phyloP scores from a whole-genome alignment of 2,329 filamentous ascomycete genomes.

The Sclerotinia subarctica region DNA sequence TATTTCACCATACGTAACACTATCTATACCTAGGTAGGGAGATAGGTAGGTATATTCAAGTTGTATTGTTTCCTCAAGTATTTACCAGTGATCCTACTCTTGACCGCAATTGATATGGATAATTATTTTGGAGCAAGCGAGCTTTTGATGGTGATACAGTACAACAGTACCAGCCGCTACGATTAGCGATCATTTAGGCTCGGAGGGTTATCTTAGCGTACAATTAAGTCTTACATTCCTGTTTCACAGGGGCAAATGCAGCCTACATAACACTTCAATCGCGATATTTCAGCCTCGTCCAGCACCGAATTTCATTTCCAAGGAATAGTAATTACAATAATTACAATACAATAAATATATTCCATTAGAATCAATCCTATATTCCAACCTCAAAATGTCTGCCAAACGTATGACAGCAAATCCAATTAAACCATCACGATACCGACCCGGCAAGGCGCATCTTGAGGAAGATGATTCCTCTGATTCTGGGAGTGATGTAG shows the following conservation, averaged over 20 bases:
- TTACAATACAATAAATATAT: background rate
- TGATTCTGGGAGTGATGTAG: conserved; percentile 50
- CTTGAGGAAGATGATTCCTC: conserved; percentile 49
- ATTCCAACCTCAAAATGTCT: conserved; percentile 47
- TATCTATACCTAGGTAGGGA: background rate
- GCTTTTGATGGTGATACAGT: background rate
- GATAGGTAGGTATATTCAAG: background rate
- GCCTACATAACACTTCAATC: background rate
- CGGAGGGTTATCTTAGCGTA: background rate
- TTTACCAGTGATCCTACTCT: background rate
- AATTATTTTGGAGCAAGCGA: background rate
- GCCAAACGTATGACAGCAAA: conserved; percentile 93
- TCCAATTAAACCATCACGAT: conserved; percentile 72
- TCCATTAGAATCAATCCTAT: background rate
- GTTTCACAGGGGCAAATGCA: conserved; percentile 8
- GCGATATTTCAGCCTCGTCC: conserved; percentile 29
- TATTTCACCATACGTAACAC: background rate
- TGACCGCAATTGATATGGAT: background rate
- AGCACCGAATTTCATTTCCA: background rate
- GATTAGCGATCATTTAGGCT: too few species aligned
- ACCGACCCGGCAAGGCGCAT: conserved; percentile 78
- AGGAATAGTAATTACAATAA: background rate
- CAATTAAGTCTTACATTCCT: background rate
- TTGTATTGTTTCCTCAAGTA: background rate
- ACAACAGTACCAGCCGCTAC: background rate